Base-by-base conservation (phyloP, 768 basidiomycete species). In the Pleurotus djamor region DNA sequence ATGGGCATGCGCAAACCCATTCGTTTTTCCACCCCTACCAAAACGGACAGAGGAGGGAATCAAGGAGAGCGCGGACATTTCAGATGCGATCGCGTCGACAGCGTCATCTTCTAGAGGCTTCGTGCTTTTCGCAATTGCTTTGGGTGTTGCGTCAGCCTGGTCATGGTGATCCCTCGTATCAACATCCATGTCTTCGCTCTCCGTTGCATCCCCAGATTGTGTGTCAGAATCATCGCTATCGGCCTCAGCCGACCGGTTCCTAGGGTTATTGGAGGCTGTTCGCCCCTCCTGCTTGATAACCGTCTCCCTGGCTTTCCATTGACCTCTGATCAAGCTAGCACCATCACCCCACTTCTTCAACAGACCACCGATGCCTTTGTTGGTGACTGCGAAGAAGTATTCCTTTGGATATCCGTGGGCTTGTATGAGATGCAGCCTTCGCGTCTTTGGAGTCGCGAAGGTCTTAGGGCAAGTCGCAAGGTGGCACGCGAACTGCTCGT, bases 361-460 rank as follows among this genome's bases (percentile, higher is more conserved):
- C 14, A 94, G 74, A 3, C 88, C 91, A 10, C 92, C 92, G 10
- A 94, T 85, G 17, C 94, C 94, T 68, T 91, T 94, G 73, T 95
- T 95, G 13, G 92, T 94, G 16, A 96, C 88, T 16, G 90, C 84
- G 69, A 96, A 96, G 73, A 93, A 96, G 71, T 89, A 96, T 67
- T 94, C 85, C 68, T 92, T 92, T 4, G 94, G 93, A 68, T 89
- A 96, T 52, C 80, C 84, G 65, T 96, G 94, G 12, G 79, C 83
- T 65, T 87, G 80, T 48, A 96, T 91, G 55, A 96, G 81, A 74
- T 96, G 94, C 47, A 91, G 76, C 21, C 94, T 77, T 14, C 94
- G 81, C 13, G 83, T 73, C 71, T 91, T 93, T 0, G 94, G 94
- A 1, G 83, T 87, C 6, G 73, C 67, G 69, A 94, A 96, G 9